Conservation (phyloP, 805 yeast genomes). For the Saccharomycopsis oosterbeekiorum region DNA sequence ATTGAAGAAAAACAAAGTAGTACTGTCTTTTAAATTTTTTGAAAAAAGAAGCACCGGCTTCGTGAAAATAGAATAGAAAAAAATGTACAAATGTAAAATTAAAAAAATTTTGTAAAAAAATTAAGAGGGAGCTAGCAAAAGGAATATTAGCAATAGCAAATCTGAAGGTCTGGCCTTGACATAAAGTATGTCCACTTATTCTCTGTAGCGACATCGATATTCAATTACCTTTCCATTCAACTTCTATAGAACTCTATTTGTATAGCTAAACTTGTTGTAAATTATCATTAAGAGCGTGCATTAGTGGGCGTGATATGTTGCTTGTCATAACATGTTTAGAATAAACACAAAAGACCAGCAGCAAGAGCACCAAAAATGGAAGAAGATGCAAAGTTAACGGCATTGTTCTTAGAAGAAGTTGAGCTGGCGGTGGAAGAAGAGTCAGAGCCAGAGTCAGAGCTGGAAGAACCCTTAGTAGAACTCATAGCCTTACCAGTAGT, state of each 20-base stretch:
- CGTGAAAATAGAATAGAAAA: not conserved
- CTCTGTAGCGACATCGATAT: not conserved
- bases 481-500: constrained; percentile 33
- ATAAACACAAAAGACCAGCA: constrained; percentile 41
- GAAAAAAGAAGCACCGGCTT: not conserved
- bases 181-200: too few relatives aligned
- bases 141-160: not conserved
- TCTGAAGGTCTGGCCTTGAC: not conserved
- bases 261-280: not conserved
- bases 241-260: constrained; percentile 1
- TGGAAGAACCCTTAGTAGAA: constrained; percentile 21
- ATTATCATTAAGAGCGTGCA: not conserved
- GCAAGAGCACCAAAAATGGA: constrained; percentile 40
- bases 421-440: constrained; percentile 20
- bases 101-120: not conserved
- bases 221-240: not conserved
- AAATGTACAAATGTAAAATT: not conserved
- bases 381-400: constrained; percentile 30
- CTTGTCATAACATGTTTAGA: constrained; percentile 27
- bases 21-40: not conserved
- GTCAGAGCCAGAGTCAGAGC: constrained; percentile 31
- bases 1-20: not conserved
- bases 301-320: not conserved
- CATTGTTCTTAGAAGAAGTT: constrained; percentile 23
- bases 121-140: too few relatives aligned